Conservation (phyloP, 2,329 filamentous ascomycete species). For the Dactylellina leptospora region DNA sequence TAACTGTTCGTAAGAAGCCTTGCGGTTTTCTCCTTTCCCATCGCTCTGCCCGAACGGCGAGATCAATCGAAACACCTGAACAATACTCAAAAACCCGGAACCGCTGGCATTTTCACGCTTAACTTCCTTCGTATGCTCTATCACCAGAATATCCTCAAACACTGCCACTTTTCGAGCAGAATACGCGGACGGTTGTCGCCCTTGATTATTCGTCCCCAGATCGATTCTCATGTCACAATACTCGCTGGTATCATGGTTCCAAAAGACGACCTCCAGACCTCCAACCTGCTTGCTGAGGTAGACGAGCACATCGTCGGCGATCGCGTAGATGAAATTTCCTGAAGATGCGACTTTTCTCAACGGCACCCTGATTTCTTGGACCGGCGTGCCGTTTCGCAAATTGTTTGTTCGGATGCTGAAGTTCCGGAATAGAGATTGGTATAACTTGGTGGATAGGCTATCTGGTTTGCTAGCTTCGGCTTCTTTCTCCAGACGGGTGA, state of each 20-base stretch:
- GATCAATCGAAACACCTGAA: constrained; percentile 36
- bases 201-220: constrained; percentile 39
- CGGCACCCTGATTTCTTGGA: constrained; percentile 32
- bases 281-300: constrained; percentile 40
- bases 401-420: constrained; percentile 45
- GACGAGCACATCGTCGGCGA: constrained; percentile 44
- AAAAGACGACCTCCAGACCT: constrained; percentile 45
- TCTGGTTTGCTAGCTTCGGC: not conserved
- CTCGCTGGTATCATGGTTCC: constrained; percentile 45
- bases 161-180: constrained; percentile 25
- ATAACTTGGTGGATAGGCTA: constrained; percentile 13
- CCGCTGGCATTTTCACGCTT: constrained; percentile 22
- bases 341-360: constrained; percentile 24
- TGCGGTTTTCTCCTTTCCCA: not conserved
- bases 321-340: constrained; percentile 38
- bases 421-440: constrained; percentile 40
- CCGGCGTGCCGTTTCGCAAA: constrained; percentile 29
- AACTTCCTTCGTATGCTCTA: constrained; percentile 46
- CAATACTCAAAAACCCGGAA: constrained; percentile 27
- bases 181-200: constrained; percentile 29
- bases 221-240: constrained; percentile 46
- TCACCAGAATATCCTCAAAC: constrained; percentile 43
- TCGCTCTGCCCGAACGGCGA: constrained; percentile 27
- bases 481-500: constrained; percentile 39
- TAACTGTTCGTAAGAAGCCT: constrained; percentile 38